These are phyloP conservation scores for Solidago caesia DNA, from an alignment of 129 eudicot genomes.

Conservation along the genomic window DNA sequence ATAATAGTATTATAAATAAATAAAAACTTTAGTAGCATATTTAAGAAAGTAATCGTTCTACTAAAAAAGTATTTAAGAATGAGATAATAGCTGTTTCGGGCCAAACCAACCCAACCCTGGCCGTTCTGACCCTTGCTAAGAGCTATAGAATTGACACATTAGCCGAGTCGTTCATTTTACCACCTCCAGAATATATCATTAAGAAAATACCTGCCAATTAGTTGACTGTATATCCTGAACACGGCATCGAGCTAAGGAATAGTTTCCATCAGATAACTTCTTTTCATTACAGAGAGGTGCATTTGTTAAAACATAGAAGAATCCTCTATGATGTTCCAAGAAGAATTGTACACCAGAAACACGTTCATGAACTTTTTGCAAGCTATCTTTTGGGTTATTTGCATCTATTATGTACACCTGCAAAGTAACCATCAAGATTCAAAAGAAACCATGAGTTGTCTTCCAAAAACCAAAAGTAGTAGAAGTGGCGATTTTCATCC, in stretches of 20 bases:
- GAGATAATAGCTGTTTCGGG: background rate
- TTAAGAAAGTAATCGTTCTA: background rate
- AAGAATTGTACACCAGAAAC: slow-evolving; percentile 73
- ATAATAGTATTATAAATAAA: no score
- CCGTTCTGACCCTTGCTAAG: background rate
- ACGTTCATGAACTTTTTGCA: slow-evolving; percentile 64
- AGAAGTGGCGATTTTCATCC: background rate
- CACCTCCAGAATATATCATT: slow-evolving; percentile 1
- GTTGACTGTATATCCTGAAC: slow-evolving; percentile 47
- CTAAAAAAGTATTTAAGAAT: background rate
- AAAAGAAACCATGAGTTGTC: slow-evolving; percentile 5
- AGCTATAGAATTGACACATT: background rate
- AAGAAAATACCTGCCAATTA: slow-evolving; percentile 67
- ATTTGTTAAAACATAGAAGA: slow-evolving; percentile 75
- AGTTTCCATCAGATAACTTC: slow-evolving; percentile 38
- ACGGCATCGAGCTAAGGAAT: slow-evolving; percentile 66
- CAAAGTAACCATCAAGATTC: slow-evolving; percentile 18
- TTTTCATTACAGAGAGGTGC: slow-evolving; percentile 30
- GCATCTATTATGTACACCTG: slow-evolving; percentile 89
- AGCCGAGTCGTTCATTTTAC: background rate
- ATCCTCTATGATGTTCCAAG: slow-evolving; percentile 78
- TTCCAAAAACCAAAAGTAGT: slow-evolving; percentile 7
- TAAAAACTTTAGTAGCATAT: background rate
- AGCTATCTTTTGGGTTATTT: slow-evolving; percentile 45
- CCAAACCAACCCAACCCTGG: background rate